Evolutionary conservation across 768 basidiomycete species (phyloP).

Genomic region (Boletus vinaceobasis): DNA sequence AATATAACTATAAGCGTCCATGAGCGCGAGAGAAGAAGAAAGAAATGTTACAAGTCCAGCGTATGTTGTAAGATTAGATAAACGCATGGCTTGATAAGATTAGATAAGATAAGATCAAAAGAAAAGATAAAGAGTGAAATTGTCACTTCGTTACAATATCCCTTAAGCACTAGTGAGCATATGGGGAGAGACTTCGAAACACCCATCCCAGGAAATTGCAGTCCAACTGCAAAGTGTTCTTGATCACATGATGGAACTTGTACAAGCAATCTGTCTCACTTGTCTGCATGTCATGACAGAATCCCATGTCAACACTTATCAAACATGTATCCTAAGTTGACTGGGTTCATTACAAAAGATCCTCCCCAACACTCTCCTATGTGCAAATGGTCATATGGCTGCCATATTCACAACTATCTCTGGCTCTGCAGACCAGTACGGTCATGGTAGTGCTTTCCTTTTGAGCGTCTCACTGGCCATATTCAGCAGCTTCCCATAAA

Average conservation of each 20-base stretch:
- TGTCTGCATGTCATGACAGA: constrained; percentile 12
- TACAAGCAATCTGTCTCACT: constrained; percentile 21
- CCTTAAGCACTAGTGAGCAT: constrained; percentile 11
- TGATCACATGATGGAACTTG: constrained; percentile 30
- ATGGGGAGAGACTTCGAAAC: constrained; percentile 7
- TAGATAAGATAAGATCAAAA: too few relatives aligned
- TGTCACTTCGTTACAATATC: too few relatives aligned
- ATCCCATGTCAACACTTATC: constrained; percentile 7
- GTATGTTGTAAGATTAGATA: too few relatives aligned
- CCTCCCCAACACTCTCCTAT: constrained; percentile 12
- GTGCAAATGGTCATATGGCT: constrained; percentile 31
- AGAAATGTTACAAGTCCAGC: too few relatives aligned
- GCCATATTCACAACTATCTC: constrained; percentile 33
- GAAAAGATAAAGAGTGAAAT: too few relatives aligned
- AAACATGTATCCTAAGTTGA: constrained; percentile 12
- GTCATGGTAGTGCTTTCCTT: constrained; percentile 37
- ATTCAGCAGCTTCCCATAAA: constrained; percentile 31
- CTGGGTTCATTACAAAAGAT: constrained; percentile 13
- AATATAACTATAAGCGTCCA: too few relatives aligned
- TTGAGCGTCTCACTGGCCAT: too few relatives aligned
- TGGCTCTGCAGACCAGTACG: constrained; percentile 33
- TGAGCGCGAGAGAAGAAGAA: too few relatives aligned
- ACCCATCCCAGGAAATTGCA: background rate
- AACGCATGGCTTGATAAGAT: too few relatives aligned
- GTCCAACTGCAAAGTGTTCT: constrained; percentile 3